These are phyloP conservation scores for Dipteronia sinensis DNA, from an alignment of 345 rosid genomes.

Conservation along the genomic window DNA sequence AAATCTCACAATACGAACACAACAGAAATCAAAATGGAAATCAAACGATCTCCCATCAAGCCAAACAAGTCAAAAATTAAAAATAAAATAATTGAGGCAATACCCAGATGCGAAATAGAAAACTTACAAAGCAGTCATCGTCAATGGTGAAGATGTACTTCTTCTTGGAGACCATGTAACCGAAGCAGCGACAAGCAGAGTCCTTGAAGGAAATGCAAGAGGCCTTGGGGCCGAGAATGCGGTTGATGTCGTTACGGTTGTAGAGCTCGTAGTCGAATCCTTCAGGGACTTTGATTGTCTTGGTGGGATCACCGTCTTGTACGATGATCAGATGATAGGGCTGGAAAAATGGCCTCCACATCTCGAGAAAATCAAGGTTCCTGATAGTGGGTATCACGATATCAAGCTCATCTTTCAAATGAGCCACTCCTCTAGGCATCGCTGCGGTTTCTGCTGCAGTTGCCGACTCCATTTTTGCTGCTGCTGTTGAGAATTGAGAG, in stretches of 20 bases:
- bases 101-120: constrained; percentile 14
- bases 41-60: not conserved
- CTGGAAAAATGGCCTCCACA: constrained; percentile 97
- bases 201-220: constrained; percentile 96
- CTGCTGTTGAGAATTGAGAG: not conserved
- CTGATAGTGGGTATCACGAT: constrained; percentile 94
- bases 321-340: constrained; percentile 95
- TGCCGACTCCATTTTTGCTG: constrained; percentile 55
- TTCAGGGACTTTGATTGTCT: constrained; percentile 77
- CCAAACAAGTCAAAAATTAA: too few species aligned
- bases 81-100: not conserved
- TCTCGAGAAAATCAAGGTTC: constrained; percentile 92
- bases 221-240: constrained; percentile 89
- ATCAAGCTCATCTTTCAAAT: constrained; percentile 83
- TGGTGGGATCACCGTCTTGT: constrained; percentile 94
- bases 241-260: constrained; percentile 86
- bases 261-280: constrained; percentile 94
- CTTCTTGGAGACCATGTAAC: constrained; percentile 97
- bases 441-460: constrained; percentile 39
- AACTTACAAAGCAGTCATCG: constrained; percentile 94
- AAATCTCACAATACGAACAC: not conserved
- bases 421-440: constrained; percentile 34
- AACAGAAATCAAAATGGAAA: constrained; percentile 7
- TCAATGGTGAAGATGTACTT: constrained; percentile 96
- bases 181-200: constrained; percentile 97